Conservation (phyloP, 805 yeast species). For the Clavispora santaluciae region DNA sequence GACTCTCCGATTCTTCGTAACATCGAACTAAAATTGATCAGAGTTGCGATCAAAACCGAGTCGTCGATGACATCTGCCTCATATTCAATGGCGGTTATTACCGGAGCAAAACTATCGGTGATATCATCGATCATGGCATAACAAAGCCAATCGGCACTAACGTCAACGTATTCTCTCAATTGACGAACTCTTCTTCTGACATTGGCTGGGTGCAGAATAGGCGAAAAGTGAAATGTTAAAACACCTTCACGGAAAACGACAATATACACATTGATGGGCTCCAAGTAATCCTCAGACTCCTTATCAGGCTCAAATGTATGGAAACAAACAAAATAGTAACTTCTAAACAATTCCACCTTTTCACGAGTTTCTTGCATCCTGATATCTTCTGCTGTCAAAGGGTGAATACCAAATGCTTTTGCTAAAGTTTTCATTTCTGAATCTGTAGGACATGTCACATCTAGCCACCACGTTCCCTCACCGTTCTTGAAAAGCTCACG, state of each 20-base stretch:
- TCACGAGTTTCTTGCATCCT: slow-evolving; percentile 96
- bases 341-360: slow-evolving; percentile 87
- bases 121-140: slow-evolving; percentile 80
- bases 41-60: slow-evolving; percentile 76
- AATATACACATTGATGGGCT: slow-evolving; percentile 65
- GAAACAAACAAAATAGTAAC: slow-evolving; percentile 92
- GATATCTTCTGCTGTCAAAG: slow-evolving; percentile 96
- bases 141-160: slow-evolving; percentile 77
- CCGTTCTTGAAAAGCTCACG: slow-evolving; percentile 66
- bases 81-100: slow-evolving; percentile 67
- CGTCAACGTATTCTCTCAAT: slow-evolving; percentile 70
- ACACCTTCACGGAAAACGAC: slow-evolving; percentile 60
- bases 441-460: slow-evolving; percentile 91
- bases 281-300: slow-evolving; percentile 78
- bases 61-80: slow-evolving; percentile 83
- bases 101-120: slow-evolving; percentile 81
- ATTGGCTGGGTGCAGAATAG: slow-evolving; percentile 57
- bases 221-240: slow-evolving; percentile 55
- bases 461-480: slow-evolving; percentile 92
- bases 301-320: slow-evolving; percentile 88
- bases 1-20: slow-evolving; percentile 81
- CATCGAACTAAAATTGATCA: slow-evolving; percentile 71
- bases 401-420: slow-evolving; percentile 95
- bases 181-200: slow-evolving; percentile 81
- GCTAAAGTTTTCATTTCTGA: slow-evolving; percentile 89